Base-by-base conservation (phyloP, 1,284 basidiomycete genomes). In the Trichosporon faecale region DNA sequence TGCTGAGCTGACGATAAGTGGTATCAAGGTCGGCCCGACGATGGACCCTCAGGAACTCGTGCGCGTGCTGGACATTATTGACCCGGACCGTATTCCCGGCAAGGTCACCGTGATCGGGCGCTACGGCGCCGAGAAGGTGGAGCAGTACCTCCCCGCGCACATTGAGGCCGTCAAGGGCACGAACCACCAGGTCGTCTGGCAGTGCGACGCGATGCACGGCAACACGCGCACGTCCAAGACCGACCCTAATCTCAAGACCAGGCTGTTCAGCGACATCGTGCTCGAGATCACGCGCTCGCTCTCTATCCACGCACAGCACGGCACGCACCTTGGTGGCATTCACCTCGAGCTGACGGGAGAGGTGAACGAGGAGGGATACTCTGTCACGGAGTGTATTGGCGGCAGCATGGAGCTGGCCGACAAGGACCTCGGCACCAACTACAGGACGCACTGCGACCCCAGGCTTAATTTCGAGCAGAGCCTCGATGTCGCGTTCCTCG, bases 261-360 rank as follows among this genome's bases (percentile, higher is more conserved):
- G 95, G 29, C 88, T 94, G 79, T 98, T 98, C 79, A 89, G 90
- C 49, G 94, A 94, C 66, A 93, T 99, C 79, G 91, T 98, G 69
- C 87, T 87, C 67, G 96, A 99, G 82, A 88, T 99, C 52, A 91
- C 90, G 0, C 85, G 90, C 0, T 92, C 91, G 70, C 87, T 98
- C 73, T 87, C 88, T 25, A 94, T 98, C 72, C 95, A 98, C 80
- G 83, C 88, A 6, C 85, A 87, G 55, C 88, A 87, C 74, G 85
- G 85, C 18, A 94, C 93, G 5, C 88, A 90, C 44, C 86, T 98
- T 1, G 91, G 91, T n/a, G 96, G 96, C n/a, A 91, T 98, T 23
- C 95, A 94, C 80, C 89, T 99, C 55, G 96, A 99, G 84, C 91
- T 99, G 79, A 99, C 96, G 0, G 96, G 95, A 18, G 96, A 99